phyloP scores from a whole-genome alignment of 805 yeast species.

The Lipomyces yamanashiensis region DNA sequence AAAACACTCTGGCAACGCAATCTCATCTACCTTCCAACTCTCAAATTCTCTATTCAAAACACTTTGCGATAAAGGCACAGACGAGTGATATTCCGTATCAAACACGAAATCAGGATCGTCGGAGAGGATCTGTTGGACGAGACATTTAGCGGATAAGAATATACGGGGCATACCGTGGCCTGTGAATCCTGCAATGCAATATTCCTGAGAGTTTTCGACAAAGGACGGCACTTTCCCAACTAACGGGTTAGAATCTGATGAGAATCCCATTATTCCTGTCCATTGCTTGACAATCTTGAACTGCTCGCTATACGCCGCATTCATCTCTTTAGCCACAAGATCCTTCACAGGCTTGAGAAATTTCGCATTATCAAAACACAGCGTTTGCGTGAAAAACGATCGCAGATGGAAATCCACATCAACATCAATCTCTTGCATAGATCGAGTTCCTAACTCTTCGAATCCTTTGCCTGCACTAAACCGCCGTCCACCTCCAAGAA shows the following conservation, averaged over 20 bases:
- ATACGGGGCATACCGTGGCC: constrained; percentile 61
- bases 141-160: constrained; percentile 49
- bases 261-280: constrained; percentile 57
- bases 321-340: not conserved
- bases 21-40: not conserved
- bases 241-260: constrained; percentile 50
- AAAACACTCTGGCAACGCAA: not conserved
- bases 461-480: constrained; percentile 22
- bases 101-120: constrained; percentile 27
- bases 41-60: not conserved
- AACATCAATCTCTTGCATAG: constrained; percentile 39
- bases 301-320: constrained; percentile 2
- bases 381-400: constrained; percentile 25
- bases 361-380: constrained; percentile 43
- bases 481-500: constrained; percentile 38
- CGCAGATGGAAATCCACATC: constrained; percentile 41
- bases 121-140: constrained; percentile 39
- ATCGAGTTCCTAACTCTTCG: constrained; percentile 4
- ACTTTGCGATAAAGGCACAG: not conserved
- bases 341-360: constrained; percentile 37
- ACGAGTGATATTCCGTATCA: constrained; percentile 15
- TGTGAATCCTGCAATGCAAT: constrained; percentile 54
- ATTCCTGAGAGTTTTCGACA: constrained; percentile 43
- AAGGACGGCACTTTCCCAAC: constrained; percentile 49
- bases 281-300: constrained; percentile 43